Evolutionary conservation across 352 stramenopile genomes (phyloP).

Genomic region (Phytophthora crassamura): DNA sequence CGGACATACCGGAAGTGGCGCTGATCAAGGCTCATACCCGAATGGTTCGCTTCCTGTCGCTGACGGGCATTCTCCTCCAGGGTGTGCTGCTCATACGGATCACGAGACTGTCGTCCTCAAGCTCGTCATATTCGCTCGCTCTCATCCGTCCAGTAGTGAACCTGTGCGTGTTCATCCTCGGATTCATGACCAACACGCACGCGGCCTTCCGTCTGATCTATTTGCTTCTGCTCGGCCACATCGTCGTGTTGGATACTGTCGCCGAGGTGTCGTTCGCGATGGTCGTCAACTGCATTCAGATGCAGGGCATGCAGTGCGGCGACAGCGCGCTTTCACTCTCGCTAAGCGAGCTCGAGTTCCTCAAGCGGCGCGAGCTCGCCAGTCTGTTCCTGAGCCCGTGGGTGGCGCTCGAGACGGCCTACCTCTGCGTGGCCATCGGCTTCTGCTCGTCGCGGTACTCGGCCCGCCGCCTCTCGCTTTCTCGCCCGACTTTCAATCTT

Average conservation of each 20-base stretch:
- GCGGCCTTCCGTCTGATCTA: conserved; percentile 57
- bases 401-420: conserved; percentile 61
- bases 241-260: conserved; percentile 55
- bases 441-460: conserved; percentile 66
- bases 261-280: conserved; percentile 64
- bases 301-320: conserved; percentile 56
- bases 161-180: conserved; percentile 55
- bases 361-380: conserved; percentile 49
- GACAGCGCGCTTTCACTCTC: conserved; percentile 33
- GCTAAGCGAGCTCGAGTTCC: conserved; percentile 29
- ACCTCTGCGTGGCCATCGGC: conserved; percentile 61
- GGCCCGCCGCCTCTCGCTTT: conserved; percentile 60
- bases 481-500: conserved; percentile 62
- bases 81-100: conserved; percentile 37
- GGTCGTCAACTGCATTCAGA: conserved; percentile 55
- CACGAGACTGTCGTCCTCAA: conserved; percentile 23
- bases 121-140: conserved; percentile 50
- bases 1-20: conserved; percentile 61
- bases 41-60: conserved; percentile 49
- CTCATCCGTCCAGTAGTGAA: conserved; percentile 55
- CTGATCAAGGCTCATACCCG: conserved; percentile 69
- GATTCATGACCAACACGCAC: conserved; percentile 80
- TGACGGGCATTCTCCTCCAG: conserved; percentile 53
- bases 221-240: conserved; percentile 42
- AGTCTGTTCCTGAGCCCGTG: conserved; percentile 58